Evolutionary conservation across 768 basidiomycete species (phyloP).

Genomic region (Sporobolomyces phaffii): DNA sequence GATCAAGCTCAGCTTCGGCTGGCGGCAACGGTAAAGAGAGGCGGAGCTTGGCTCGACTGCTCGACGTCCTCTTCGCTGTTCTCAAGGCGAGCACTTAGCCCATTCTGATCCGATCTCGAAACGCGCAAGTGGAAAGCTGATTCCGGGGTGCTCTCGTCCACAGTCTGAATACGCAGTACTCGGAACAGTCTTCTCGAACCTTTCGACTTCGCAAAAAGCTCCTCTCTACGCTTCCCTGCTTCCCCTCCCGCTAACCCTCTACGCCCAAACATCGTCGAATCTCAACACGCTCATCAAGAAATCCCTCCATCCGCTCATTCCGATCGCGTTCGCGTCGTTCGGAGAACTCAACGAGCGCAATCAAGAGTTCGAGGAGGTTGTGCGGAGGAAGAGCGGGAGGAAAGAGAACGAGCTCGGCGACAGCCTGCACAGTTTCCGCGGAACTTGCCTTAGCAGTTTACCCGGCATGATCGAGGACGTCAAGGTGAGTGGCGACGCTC

Average conservation of each 20-base stretch:
- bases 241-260: slow-evolving; percentile 32
- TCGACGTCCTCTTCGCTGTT: slow-evolving; percentile 40
- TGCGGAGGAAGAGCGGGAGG: slow-evolving; percentile 30
- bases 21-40: slow-evolving; percentile 1
- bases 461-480: slow-evolving; percentile 42
- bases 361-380: slow-evolving; percentile 39
- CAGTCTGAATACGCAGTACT: slow-evolving; percentile 40
- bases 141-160: neutral
- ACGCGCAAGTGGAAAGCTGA: no score
- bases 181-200: slow-evolving; percentile 34
- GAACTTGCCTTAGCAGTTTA: slow-evolving; percentile 39
- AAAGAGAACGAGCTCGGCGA: slow-evolving; percentile 43
- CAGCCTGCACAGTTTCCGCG: slow-evolving; percentile 39
- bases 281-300: slow-evolving; percentile 40
- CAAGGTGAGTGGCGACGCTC: slow-evolving; percentile 19
- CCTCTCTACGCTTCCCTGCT: slow-evolving; percentile 34
- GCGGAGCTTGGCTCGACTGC: slow-evolving; percentile 30
- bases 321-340: slow-evolving; percentile 39
- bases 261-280: slow-evolving; percentile 20
- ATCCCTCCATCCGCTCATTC: slow-evolving; percentile 31
- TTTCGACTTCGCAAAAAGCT: neutral
- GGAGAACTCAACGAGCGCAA: slow-evolving; percentile 30
- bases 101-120: neutral
- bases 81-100: slow-evolving; percentile 30
- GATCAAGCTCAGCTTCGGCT: neutral